Conservation (phyloP, 805 yeast species). For the Jamesozyma lodderae region DNA sequence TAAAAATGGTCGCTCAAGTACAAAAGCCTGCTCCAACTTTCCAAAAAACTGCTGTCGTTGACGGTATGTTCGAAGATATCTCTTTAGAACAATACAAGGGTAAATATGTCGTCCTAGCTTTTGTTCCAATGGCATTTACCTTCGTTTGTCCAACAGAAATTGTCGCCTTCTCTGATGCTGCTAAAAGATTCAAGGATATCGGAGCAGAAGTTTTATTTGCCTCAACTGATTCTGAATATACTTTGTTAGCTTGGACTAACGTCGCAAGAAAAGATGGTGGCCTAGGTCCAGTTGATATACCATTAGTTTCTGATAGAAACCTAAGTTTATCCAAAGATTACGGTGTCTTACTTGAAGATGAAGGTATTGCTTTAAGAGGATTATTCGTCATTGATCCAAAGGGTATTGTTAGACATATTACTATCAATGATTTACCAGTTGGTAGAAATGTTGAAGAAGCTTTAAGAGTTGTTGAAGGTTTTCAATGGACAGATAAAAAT, state of each 20-base stretch:
- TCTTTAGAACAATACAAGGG: slow-evolving; percentile 93
- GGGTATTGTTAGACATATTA: slow-evolving; percentile 89
- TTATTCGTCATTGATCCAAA: slow-evolving; percentile 95
- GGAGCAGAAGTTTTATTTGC: slow-evolving; percentile 88
- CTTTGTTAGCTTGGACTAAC: slow-evolving; percentile 97
- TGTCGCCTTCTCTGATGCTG: slow-evolving; percentile 96
- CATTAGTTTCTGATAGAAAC: slow-evolving; percentile 94
- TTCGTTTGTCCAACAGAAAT: slow-evolving; percentile 99
- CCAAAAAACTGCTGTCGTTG: slow-evolving; percentile 93
- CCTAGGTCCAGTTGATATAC: slow-evolving; percentile 88
- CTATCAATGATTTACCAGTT: slow-evolving; percentile 97
- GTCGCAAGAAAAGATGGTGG: slow-evolving; percentile 96
- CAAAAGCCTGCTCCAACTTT: slow-evolving; percentile 95
- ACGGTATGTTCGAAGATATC: slow-evolving; percentile 92
- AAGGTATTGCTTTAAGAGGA: slow-evolving; percentile 96
- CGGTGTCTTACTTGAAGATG: slow-evolving; percentile 95
- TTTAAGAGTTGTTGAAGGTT: slow-evolving; percentile 92
- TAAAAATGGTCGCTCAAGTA: slow-evolving; percentile 70
- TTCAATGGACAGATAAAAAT: slow-evolving; percentile 98
- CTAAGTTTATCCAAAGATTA: slow-evolving; percentile 89
- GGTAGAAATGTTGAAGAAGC: slow-evolving; percentile 98
- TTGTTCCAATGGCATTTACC: slow-evolving; percentile 98
- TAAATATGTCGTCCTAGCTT: slow-evolving; percentile 94
- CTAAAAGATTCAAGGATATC: slow-evolving; percentile 76
- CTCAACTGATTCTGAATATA: slow-evolving; percentile 96